Conservation (phyloP, 208 protist genomes). For the Borovskyia barvae region DNA sequence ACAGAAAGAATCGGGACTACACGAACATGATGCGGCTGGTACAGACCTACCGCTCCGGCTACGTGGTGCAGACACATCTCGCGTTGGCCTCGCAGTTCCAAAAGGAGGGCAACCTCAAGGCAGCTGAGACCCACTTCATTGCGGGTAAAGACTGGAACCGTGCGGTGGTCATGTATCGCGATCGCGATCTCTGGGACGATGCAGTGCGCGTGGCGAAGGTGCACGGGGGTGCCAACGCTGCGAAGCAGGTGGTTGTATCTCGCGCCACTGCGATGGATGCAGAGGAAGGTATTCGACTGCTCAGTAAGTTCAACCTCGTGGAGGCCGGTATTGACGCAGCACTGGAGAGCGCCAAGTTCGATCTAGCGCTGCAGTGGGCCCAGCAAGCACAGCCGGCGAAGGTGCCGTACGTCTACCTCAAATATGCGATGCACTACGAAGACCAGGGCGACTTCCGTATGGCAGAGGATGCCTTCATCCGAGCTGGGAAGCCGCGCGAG, state of each 20-base stretch:
- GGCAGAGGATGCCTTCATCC: conserved; percentile 97
- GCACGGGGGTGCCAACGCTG: conserved; percentile 91
- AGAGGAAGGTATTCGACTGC: conserved; percentile 94
- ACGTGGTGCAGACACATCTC: conserved; percentile 94
- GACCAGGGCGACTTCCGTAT: conserved; percentile 94
- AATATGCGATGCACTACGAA: conserved; percentile 97
- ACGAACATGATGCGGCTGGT: conserved; percentile 95
- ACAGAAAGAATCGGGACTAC: conserved; percentile 90
- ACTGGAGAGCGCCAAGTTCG: conserved; percentile 92
- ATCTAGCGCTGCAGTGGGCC: conserved; percentile 94
- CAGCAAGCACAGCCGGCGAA: conserved; percentile 88
- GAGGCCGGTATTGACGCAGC: conserved; percentile 95
- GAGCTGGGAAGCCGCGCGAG: conserved; percentile 95
- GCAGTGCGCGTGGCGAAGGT: conserved; percentile 96
- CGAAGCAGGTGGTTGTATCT: conserved; percentile 94
- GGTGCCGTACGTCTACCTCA: conserved; percentile 95
- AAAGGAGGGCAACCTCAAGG: conserved; percentile 92
- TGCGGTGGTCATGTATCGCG: conserved; percentile 98
- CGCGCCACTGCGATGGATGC: conserved; percentile 91
- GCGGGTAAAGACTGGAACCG: conserved; percentile 94
- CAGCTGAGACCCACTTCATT: conserved; percentile 95
- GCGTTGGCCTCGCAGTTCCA: conserved; percentile 95
- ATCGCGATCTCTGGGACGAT: conserved; percentile 96
- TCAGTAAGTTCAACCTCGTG: conserved; percentile 94
- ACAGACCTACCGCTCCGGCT: conserved; percentile 89